phyloP scores from a whole-genome alignment of 1,284 basidiomycete species.

The Leccinum fuscescens region DNA sequence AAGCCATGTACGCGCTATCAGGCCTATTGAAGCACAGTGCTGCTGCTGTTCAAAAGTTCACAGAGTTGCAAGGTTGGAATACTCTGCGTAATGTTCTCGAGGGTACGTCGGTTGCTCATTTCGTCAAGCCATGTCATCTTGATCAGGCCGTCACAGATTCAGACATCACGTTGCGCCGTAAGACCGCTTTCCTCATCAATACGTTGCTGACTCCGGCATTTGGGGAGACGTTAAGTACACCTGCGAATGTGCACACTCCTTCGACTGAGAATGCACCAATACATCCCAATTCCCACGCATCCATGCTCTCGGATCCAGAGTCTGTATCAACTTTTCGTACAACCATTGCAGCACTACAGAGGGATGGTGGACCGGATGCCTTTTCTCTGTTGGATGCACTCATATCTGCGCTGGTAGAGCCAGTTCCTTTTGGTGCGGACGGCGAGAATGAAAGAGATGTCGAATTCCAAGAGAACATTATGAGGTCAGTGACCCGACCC shows the following conservation, averaged over 20 bases:
- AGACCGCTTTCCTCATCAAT: slow-evolving; percentile 82
- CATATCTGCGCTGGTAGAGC: slow-evolving; percentile 45
- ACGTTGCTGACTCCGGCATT: slow-evolving; percentile 66
- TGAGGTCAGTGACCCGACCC: slow-evolving; percentile 46
- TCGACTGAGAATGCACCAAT: slow-evolving; percentile 35
- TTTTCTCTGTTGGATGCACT: slow-evolving; percentile 41
- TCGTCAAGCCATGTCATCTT: not conserved
- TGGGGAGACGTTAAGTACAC: slow-evolving; percentile 1
- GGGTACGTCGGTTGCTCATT: slow-evolving; percentile 43
- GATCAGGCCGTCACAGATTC: slow-evolving; percentile 52
- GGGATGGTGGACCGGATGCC: slow-evolving; percentile 26
- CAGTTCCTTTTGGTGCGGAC: slow-evolving; percentile 65
- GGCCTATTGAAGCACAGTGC: slow-evolving; percentile 83
- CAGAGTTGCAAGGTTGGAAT: slow-evolving; percentile 66
- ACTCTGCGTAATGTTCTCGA: slow-evolving; percentile 59
- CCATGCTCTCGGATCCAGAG: slow-evolving; percentile 50
- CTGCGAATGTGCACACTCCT: slow-evolving; percentile 22
- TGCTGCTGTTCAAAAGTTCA: slow-evolving; percentile 62
- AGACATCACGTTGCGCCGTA: slow-evolving; percentile 76
- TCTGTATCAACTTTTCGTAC: slow-evolving; percentile 49
- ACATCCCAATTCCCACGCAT: slow-evolving; percentile 67
- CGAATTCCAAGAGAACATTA: slow-evolving; percentile 81
- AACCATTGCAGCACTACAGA: slow-evolving; percentile 49
- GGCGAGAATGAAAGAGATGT: slow-evolving; percentile 69
- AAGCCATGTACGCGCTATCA: slow-evolving; percentile 87